phyloP scores from a whole-genome alignment of 202 grass and related monocot species.

The Carex arenaria region DNA sequence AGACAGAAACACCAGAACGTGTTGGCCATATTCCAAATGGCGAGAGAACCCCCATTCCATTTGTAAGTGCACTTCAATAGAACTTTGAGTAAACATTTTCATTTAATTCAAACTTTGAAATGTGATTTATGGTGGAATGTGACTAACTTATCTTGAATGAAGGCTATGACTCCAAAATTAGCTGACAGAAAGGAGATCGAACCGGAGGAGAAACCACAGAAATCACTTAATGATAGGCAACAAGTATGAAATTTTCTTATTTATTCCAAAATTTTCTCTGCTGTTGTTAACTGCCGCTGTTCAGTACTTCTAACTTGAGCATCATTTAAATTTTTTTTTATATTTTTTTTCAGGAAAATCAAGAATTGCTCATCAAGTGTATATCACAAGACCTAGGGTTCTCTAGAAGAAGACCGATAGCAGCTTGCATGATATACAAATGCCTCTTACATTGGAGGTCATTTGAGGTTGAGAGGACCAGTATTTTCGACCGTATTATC shows the following conservation, averaged over 20 bases:
- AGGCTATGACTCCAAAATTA: constrained; percentile 63
- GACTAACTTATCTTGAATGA: constrained; percentile 34
- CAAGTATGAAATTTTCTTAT: constrained; percentile 54
- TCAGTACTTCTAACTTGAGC: constrained; percentile 21
- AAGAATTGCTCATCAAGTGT: constrained; percentile 87
- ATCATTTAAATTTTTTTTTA: constrained; percentile 24
- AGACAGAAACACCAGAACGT: constrained; percentile 60
- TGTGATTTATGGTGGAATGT: constrained; percentile 24
- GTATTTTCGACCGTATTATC: constrained; percentile 90
- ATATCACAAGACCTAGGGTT: constrained; percentile 98
- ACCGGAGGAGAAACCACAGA: constrained; percentile 93
- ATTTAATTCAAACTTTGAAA: not conserved
- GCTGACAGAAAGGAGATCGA: constrained; percentile 64
- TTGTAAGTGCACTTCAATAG: constrained; percentile 49
- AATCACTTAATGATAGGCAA: constrained; percentile 97
- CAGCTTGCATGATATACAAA: constrained; percentile 91
- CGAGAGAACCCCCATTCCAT: constrained; percentile 53
- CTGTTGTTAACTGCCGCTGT: not conserved
- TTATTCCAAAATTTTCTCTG: constrained; percentile 15
- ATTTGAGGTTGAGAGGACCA: constrained; percentile 98
- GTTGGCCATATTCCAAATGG: constrained; percentile 45
- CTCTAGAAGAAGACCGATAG: constrained; percentile 74
- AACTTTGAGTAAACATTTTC: constrained; percentile 10
- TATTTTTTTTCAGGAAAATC: constrained; percentile 67
- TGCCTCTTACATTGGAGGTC: constrained; percentile 99